Evolutionary conservation across 164 flowering plant genomes (phyloP).

Genomic region (Protea cynaroides): DNA sequence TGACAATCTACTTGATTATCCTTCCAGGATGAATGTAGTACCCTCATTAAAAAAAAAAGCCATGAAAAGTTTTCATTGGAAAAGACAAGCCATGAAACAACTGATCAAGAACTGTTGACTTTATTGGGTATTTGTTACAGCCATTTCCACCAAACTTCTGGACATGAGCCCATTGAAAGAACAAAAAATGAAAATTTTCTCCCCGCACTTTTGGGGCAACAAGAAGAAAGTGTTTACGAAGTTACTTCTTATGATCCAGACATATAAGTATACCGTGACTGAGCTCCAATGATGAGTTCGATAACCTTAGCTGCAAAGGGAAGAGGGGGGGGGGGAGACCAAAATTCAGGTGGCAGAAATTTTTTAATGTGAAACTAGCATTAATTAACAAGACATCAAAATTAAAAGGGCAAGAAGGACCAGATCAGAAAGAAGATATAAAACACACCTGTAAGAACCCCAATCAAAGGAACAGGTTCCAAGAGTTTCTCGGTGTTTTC

Average conservation of each 20-base stretch:
- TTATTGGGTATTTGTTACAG: conserved; percentile 6
- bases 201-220: neutral
- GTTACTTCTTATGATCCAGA: conserved; percentile 65
- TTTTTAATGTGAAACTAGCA: neutral
- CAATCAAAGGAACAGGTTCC: conserved; percentile 78
- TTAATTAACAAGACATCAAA: neutral
- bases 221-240: conserved; percentile 6
- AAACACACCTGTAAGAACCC: conserved; percentile 70
- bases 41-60: no score
- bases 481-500: conserved; percentile 51
- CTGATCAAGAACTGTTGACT: neutral
- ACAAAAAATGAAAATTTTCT: neutral
- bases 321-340: conserved; percentile 2
- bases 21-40: no score
- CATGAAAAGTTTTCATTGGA: no score
- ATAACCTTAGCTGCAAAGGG: conserved; percentile 83
- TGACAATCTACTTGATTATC: no score
- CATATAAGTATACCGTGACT: conserved; percentile 89
- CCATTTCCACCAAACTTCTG: neutral
- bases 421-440: neutral
- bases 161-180: neutral
- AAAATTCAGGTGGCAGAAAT: neutral
- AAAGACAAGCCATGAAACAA: neutral
- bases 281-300: conserved; percentile 86
- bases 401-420: neutral